Percentiles rank a stretch among this genome's conserved stretches.
Conservation (phyloP, 2,329 filamentous ascomycete species). For the Cordyceps pruinosa region DNA sequence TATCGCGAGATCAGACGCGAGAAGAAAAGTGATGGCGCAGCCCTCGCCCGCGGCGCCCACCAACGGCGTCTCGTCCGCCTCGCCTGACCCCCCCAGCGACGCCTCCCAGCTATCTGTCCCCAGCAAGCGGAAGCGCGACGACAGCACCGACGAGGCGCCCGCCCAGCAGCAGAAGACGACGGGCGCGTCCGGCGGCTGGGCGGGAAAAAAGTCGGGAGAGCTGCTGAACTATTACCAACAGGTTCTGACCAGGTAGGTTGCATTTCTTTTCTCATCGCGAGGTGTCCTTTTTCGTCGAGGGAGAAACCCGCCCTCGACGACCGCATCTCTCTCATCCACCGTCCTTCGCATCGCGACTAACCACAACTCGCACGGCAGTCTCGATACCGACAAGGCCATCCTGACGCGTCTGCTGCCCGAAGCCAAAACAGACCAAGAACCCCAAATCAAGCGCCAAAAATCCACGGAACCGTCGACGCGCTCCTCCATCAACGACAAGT, state of each 20-base stretch:
- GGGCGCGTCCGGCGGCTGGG: constrained; percentile 19
- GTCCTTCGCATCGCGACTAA: constrained; percentile 21
- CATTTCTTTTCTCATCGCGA: constrained; percentile 6
- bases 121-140: constrained; percentile 55
- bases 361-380: constrained; percentile 31
- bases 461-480: constrained; percentile 36
- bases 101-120: constrained; percentile 28
- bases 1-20: constrained; percentile 18
- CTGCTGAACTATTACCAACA: constrained; percentile 33
- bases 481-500: constrained; percentile 48
- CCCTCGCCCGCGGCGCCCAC: constrained; percentile 22
- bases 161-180: constrained; percentile 21
- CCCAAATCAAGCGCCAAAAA: constrained; percentile 54
- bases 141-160: constrained; percentile 31
- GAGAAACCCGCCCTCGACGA: background rate
- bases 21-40: constrained; percentile 33
- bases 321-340: background rate
- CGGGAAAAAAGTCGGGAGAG: constrained; percentile 25
- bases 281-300: background rate
- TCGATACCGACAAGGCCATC: constrained; percentile 48
- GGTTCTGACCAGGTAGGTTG: constrained; percentile 32
- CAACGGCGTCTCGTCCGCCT: constrained; percentile 33
- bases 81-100: constrained; percentile 23
- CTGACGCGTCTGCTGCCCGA: constrained; percentile 47
- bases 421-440: constrained; percentile 39